These are phyloP conservation scores for Didymellaceae sp. DNA, from an alignment of 2,329 filamentous ascomycete species.

Conservation along the genomic window DNA sequence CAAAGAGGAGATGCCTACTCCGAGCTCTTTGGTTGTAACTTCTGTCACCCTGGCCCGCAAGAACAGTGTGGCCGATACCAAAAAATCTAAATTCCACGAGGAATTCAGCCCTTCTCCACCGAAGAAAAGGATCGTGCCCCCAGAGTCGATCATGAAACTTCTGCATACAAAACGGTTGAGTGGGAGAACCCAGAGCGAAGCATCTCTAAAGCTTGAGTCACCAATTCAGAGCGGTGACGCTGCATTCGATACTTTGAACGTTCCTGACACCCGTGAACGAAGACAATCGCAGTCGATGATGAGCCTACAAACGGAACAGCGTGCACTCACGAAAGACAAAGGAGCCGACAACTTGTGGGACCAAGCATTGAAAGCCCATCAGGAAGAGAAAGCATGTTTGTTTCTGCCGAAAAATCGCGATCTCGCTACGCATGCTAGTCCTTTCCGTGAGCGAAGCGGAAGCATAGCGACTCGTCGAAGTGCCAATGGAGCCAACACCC, in stretches of 20 bases:
- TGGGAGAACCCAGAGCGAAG: slow-evolving; percentile 43
- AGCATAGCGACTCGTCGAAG: slow-evolving; percentile 25
- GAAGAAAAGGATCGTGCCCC: slow-evolving; percentile 32
- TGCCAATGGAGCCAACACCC: not conserved
- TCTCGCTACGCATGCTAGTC: slow-evolving; percentile 33
- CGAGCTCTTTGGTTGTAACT: slow-evolving; percentile 8
- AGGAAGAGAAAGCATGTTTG: slow-evolving; percentile 44
- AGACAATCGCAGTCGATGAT: slow-evolving; percentile 40
- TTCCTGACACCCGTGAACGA: slow-evolving; percentile 26
- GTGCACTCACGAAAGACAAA: slow-evolving; percentile 30
- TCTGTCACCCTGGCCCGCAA: slow-evolving; percentile 24
- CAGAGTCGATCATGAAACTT: slow-evolving; percentile 41
- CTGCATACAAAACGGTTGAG: slow-evolving; percentile 37
- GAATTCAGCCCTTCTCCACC: slow-evolving; percentile 44
- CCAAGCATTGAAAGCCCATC: slow-evolving; percentile 44
- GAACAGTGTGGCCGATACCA: slow-evolving; percentile 41
- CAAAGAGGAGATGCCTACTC: not conserved
- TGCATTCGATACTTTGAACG: slow-evolving; percentile 21
- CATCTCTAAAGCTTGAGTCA: slow-evolving; percentile 25
- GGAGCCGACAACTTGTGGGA: slow-evolving; percentile 44
- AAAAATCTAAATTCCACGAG: slow-evolving; percentile 46
- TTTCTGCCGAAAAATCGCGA: slow-evolving; percentile 43
- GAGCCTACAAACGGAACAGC: slow-evolving; percentile 39
- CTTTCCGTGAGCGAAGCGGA: slow-evolving; percentile 43
- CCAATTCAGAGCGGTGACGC: slow-evolving; percentile 26